Conservation (phyloP, 495 filamentous ascomycete species). For the Aspergillus hancockii region DNA sequence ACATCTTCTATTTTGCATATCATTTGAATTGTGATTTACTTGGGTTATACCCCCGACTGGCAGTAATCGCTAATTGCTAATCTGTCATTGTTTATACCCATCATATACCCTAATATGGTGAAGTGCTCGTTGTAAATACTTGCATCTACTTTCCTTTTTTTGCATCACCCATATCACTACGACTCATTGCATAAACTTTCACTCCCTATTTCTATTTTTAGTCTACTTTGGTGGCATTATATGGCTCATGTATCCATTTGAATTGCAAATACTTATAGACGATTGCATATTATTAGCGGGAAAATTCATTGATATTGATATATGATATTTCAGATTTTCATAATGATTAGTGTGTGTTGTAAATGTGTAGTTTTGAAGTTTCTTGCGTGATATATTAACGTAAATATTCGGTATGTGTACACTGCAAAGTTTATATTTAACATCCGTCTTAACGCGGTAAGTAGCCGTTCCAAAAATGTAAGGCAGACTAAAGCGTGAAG, state of each 20-base stretch:
- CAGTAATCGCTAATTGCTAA: neutral
- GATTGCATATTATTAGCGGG: neutral
- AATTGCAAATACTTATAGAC: constrained; percentile 1
- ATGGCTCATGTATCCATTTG: neutral
- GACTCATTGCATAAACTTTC: neutral
- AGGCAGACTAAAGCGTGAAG: constrained; percentile 15
- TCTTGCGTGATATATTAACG: neutral
- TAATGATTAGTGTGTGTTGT: neutral
- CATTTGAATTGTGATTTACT: neutral
- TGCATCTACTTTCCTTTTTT: constrained; percentile 3
- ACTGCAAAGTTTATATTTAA: neutral
- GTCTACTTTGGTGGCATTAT: neutral
- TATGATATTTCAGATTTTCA: neutral
- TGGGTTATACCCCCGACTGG: neutral
- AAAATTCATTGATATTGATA: neutral
- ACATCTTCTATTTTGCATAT: neutral
- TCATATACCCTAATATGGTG: constrained; percentile 3
- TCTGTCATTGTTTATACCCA: constrained; percentile 1
- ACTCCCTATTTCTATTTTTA: neutral
- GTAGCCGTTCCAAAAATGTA: neutral
- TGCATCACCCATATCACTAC: neutral
- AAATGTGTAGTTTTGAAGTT: no score
- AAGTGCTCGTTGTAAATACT: constrained; percentile 5
- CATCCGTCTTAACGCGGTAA: neutral
- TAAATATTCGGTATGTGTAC: neutral